Evolutionary conservation across 768 basidiomycete genomes (phyloP), one percentile per base, ranked within the genome.

Genomic region (Panaeolus cyanescens): DNA sequence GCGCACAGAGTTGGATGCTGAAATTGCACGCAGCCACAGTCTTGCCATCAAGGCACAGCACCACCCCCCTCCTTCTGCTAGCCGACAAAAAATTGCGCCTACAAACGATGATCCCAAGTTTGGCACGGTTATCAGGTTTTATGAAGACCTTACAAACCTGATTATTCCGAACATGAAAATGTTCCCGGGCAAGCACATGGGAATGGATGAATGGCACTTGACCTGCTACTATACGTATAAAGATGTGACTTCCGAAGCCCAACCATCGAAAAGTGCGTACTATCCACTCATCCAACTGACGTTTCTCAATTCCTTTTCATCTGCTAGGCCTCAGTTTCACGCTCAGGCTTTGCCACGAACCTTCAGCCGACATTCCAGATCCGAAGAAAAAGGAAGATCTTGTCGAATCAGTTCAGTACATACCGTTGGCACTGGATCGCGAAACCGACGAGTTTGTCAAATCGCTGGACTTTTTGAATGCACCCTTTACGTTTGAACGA

Each of bases 141-240:
- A 96, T 70, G 93, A 95, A 72, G 93, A 95, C 67, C 73, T 93
- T 64, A 93, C 92, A 1, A 92, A 94, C 66, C 75, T 96, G 22
- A 79, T 92, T 36, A 81, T 96, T 22, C 79, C 84, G 3, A 83
- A 79, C 32, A 80, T 92, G 71, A 88, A 86, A 64, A 62, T 70
- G 13, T 68, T 72, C 39, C 64, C 69, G 10, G 71, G 74, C 28
- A 72, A 74, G 56, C 75, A 77, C 56, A 71, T 80, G 17, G 77
- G 81, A 33, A 66, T 81, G 7, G 89, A 92, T 17, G 86, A 92
- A 59, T 81, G 85, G 75, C 72, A 78, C 13, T 81, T 88, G 62
- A 83, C 77, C 5, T 96, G 93, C 71, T 73, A 92, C 31, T 93
- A 87, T 70, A 87, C 89, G 2, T 80, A 80, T 68, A 73, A 71